Evolutionary conservation across 345 rosid genomes (phyloP).

Genomic region (Populus alba): DNA sequence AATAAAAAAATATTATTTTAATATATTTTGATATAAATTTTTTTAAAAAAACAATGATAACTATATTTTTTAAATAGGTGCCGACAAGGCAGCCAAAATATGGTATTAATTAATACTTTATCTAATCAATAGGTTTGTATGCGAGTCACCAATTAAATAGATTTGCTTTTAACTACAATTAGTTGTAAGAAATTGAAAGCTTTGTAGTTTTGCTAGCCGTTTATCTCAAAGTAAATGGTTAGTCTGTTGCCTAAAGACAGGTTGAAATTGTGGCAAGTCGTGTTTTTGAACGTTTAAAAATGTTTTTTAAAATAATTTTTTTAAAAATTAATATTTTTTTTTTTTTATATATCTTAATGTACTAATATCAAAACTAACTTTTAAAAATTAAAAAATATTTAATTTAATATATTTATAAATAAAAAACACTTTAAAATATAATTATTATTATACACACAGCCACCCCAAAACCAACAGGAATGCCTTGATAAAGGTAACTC

Average conservation of each 20-base stretch:
- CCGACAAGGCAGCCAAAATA: background rate
- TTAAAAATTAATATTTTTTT: too few species aligned
- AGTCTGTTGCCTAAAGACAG: background rate
- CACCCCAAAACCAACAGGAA: background rate
- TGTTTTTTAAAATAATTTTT: too few species aligned
- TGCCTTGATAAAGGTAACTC: conserved; percentile 1
- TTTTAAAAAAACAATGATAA: too few species aligned
- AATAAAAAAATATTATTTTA: too few species aligned
- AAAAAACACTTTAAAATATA: background rate
- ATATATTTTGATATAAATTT: too few species aligned
- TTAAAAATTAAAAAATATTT: background rate
- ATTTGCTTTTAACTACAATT: background rate
- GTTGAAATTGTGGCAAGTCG: background rate
- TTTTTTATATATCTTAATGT: too few species aligned
- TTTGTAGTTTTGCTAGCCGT: conserved; percentile 9
- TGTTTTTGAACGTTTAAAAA: background rate
- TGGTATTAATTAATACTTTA: background rate
- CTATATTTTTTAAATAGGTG: too few species aligned
- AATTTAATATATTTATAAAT: background rate
- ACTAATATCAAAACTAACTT: too few species aligned
- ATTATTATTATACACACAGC: accelerated
- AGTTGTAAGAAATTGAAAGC: conserved; percentile 11
- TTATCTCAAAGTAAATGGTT: conserved; percentile 16
- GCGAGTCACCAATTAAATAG: background rate
- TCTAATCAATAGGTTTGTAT: background rate